These are phyloP conservation scores for Scytalidium lignicola DNA, from an alignment of 2,329 filamentous ascomycete genomes.

Conservation along the genomic window DNA sequence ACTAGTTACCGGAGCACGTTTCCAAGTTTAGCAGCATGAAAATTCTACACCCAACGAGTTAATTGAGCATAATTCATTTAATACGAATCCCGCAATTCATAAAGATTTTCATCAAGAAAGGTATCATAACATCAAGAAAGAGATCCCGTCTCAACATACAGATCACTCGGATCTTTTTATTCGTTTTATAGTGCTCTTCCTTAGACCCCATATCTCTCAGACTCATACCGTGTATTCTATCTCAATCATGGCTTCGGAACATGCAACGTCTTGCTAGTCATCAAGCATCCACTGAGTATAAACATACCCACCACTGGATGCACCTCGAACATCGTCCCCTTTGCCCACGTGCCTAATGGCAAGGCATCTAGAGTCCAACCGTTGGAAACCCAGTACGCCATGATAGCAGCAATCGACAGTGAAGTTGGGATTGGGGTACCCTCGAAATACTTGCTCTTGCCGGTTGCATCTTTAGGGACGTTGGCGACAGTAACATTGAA, in stretches of 20 bases:
- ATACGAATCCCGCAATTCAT: slow-evolving; percentile 44
- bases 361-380: slow-evolving; percentile 74
- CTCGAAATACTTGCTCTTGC: slow-evolving; percentile 95
- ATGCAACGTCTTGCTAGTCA: slow-evolving; percentile 92
- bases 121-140: not conserved
- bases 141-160: not conserved
- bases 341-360: slow-evolving; percentile 66
- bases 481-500: slow-evolving; percentile 94
- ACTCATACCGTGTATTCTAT: not conserved
- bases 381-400: slow-evolving; percentile 83
- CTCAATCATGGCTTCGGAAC: slow-evolving; percentile 73
- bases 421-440: slow-evolving; percentile 94
- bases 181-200: not conserved
- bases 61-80: not conserved
- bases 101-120: not conserved
- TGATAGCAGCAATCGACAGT: slow-evolving; percentile 71
- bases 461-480: slow-evolving; percentile 84
- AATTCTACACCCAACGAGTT: too few species aligned
- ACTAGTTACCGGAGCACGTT: too few species aligned
- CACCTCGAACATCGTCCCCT: slow-evolving; percentile 69
- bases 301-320: slow-evolving; percentile 81
- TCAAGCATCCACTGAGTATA: slow-evolving; percentile 81
- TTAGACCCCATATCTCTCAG: not conserved
- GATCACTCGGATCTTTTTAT: not conserved
- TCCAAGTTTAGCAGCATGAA: too few species aligned